phyloP scores from a whole-genome alignment of 345 rosid species.

The Boechera retrofracta region DNA sequence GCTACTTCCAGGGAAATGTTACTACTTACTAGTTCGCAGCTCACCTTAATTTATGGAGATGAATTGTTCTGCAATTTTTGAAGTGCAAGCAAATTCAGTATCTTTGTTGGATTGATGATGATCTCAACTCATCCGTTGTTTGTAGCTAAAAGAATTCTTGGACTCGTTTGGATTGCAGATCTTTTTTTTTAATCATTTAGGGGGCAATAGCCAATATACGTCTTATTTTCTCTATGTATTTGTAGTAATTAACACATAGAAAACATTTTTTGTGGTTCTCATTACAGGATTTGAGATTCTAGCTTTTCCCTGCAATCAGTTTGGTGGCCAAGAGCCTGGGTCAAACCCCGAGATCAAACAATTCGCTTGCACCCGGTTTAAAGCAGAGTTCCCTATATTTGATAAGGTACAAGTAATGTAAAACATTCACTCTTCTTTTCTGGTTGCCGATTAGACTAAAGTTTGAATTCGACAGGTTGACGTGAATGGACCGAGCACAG shows the following conservation, averaged over 20 bases:
- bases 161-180: neutral
- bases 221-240: neutral
- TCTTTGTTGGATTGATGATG: neutral
- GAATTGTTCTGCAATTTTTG: neutral
- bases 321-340: slow-evolving; percentile 89
- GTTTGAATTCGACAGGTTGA: slow-evolving; percentile 61
- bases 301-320: slow-evolving; percentile 97
- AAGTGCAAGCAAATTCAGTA: neutral
- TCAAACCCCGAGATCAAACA: slow-evolving; percentile 79
- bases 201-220: neutral
- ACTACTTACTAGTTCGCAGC: neutral
- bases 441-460: neutral
- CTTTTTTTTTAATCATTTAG: neutral
- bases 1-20: neutral
- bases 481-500: slow-evolving; percentile 87
- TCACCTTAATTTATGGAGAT: neutral
- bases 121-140: neutral
- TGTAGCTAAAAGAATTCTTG: neutral
- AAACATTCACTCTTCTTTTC: slow-evolving; percentile 1
- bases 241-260: neutral
- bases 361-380: slow-evolving; percentile 79
- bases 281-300: slow-evolving; percentile 79
- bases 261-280: slow-evolving; percentile 14
- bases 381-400: slow-evolving; percentile 93
- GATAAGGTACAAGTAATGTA: slow-evolving; percentile 60